These are phyloP conservation scores for Gillenia trifoliata DNA, from an alignment of 306 rosid species.

Conservation along the genomic window DNA sequence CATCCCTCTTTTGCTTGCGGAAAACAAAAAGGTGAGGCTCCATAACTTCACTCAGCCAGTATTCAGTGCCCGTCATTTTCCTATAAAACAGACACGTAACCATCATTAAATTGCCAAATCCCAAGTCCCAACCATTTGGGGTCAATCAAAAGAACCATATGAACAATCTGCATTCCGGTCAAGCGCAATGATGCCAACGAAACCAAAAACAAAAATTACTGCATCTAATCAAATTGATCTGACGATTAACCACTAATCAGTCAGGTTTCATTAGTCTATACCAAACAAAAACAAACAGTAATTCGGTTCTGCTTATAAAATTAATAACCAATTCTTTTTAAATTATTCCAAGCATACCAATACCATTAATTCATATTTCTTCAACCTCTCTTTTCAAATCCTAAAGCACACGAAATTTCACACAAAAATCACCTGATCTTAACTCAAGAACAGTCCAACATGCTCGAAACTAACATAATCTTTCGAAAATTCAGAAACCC, in stretches of 20 bases:
- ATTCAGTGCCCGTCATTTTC: slow-evolving; percentile 79
- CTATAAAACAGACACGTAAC: slow-evolving; percentile 29
- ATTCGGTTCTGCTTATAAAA: background rate
- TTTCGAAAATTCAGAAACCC: background rate
- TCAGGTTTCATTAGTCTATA: background rate
- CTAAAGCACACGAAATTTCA: background rate
- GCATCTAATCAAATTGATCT: background rate
- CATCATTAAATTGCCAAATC: slow-evolving; percentile 5
- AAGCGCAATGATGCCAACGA: background rate
- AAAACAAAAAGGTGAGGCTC: slow-evolving; percentile 81
- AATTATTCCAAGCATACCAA: background rate
- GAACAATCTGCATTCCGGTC: background rate
- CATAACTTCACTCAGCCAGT: slow-evolving; percentile 66
- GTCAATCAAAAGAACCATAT: background rate
- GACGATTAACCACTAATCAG: background rate
- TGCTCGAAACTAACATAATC: background rate
- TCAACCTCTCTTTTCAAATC: background rate
- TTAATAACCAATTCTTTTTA: background rate
- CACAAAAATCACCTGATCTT: background rate
- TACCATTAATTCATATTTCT: background rate
- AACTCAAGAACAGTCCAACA: background rate
- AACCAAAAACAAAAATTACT: background rate
- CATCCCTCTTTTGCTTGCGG: slow-evolving; percentile 85
- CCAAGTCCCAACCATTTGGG: slow-evolving; percentile 7
- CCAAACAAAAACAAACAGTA: background rate